phyloP scores from a whole-genome alignment of 2,329 filamentous ascomycete genomes.

The Ilyonectria mors-panacis region DNA sequence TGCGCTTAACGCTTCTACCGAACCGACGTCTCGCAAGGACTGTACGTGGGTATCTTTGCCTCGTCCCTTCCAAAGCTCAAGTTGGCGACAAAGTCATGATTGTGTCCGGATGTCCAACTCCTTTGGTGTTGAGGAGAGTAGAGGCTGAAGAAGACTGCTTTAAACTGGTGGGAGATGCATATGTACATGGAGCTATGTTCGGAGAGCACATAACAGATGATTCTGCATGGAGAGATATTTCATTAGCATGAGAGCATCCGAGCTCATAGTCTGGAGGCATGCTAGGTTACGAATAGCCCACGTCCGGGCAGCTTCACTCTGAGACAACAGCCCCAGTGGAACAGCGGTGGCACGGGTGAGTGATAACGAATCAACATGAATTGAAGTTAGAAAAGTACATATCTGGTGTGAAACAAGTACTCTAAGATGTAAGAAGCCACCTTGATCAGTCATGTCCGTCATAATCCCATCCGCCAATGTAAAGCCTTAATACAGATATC shows the following conservation, averaged over 20 bases:
- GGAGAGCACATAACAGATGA: conserved; percentile 33
- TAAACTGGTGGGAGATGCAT: conserved; percentile 33
- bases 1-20: conserved; percentile 33
- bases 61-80: conserved; percentile 34
- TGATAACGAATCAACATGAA: conserved; percentile 30
- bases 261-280: background rate
- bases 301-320: too few species aligned
- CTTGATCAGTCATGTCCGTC: conserved; percentile 34
- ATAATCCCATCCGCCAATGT: conserved; percentile 25
- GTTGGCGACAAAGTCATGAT: conserved; percentile 39
- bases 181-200: conserved; percentile 40
- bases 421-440: conserved; percentile 34
- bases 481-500: conserved; percentile 30
- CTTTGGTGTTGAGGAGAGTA: conserved; percentile 34
- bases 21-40: conserved; percentile 37
- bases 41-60: conserved; percentile 38
- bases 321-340: background rate
- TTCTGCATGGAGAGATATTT: conserved; percentile 33
- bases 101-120: conserved; percentile 36
- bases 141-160: conserved; percentile 30
- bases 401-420: conserved; percentile 37
- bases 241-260: conserved; percentile 17
- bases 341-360: background rate
- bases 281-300: background rate
- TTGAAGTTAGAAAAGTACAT: conserved; percentile 39